Conservation (phyloP, 345 rosid genomes). For the Eucalyptus urophylla region DNA sequence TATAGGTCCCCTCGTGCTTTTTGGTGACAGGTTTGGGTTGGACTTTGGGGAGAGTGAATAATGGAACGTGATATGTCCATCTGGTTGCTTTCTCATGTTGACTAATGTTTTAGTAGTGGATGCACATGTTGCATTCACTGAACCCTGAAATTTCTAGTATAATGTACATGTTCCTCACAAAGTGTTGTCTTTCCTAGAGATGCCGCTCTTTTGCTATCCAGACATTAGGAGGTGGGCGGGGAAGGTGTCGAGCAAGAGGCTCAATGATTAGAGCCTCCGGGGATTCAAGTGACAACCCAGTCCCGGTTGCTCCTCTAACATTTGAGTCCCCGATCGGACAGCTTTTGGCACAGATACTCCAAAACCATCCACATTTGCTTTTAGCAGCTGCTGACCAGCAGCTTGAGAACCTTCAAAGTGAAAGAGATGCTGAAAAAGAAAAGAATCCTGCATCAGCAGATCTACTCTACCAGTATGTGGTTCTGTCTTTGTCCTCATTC, state of each 20-base stretch:
- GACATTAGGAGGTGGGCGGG: constrained; percentile 25
- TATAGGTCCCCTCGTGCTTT: neutral
- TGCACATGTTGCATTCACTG: neutral
- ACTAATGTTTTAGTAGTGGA: neutral
- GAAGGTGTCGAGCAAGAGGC: constrained; percentile 31
- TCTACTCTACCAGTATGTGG: constrained; percentile 61
- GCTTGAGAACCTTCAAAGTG: constrained; percentile 64
- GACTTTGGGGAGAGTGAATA: neutral
- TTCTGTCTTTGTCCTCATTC: neutral
- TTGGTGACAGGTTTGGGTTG: neutral
- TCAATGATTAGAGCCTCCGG: constrained; percentile 48
- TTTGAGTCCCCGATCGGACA: constrained; percentile 82
- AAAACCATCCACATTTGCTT: constrained; percentile 82
- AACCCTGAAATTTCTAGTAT: neutral
- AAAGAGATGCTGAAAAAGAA: constrained; percentile 30
- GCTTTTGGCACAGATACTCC: constrained; percentile 66
- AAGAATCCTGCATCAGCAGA: constrained; percentile 30
- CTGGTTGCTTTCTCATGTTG: neutral
- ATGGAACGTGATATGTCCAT: neutral
- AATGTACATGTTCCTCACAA: neutral
- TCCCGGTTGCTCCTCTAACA: constrained; percentile 61
- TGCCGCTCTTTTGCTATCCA: constrained; percentile 30
- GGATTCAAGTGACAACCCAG: constrained; percentile 22
- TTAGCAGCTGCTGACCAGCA: constrained; percentile 81
- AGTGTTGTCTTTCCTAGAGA: constrained; percentile 28